Conservation (phyloP, 2,329 filamentous ascomycete species). For the Ceratocystis albifundus region DNA sequence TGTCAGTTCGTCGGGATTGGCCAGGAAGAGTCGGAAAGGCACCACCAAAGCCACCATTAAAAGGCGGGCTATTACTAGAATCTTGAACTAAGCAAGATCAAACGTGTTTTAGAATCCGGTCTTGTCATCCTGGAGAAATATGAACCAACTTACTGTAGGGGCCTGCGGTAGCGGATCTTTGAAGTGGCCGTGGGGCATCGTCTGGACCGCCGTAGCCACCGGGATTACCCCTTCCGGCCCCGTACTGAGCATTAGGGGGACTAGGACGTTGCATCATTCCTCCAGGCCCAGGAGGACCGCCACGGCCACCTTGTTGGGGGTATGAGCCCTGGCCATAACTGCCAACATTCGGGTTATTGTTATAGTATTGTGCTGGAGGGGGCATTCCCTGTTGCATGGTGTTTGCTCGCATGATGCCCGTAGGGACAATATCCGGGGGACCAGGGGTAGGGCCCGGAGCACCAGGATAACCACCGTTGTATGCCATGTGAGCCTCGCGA, state of each 20-base stretch:
- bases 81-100: not conserved
- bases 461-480: conserved; percentile 20
- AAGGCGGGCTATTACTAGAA: conserved; percentile 9
- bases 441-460: conserved; percentile 14
- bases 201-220: conserved; percentile 13
- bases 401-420: conserved; percentile 11
- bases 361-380: conserved; percentile 41
- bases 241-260: conserved; percentile 32
- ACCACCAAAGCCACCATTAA: conserved; percentile 17
- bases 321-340: conserved; percentile 36
- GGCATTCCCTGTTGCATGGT: not conserved
- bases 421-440: conserved; percentile 8
- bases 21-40: conserved; percentile 20
- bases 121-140: not conserved
- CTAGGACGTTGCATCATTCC: conserved; percentile 33
- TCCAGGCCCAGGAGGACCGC: conserved; percentile 33
- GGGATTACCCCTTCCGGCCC: conserved; percentile 19
- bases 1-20: conserved; percentile 17
- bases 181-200: conserved; percentile 6
- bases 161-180: conserved; percentile 23
- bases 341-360: conserved; percentile 38
- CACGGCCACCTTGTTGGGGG: conserved; percentile 35
- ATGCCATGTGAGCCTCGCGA: conserved; percentile 12
- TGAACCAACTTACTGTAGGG: conserved; percentile 6
- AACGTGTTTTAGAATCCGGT: not conserved